Conservation (phyloP, 1,139 yeast species). For the Saccharomyces hybrid region DNA sequence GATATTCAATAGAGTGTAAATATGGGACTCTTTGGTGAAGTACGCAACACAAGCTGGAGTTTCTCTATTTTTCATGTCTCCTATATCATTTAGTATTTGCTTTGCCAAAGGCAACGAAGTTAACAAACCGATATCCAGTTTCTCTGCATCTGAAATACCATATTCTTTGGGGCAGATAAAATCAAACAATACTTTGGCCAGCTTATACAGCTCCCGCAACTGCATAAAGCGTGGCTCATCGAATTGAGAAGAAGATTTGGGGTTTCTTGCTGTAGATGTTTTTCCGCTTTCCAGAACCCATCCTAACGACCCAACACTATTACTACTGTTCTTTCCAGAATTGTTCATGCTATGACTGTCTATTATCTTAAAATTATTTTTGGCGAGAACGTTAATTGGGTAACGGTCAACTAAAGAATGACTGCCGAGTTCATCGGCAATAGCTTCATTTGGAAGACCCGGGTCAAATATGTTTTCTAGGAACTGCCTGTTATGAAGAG, state of each 20-base stretch:
- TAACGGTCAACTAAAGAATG: constrained; percentile 64
- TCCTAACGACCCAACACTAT: constrained; percentile 62
- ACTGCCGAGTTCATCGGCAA: constrained; percentile 51
- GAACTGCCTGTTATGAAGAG: constrained; percentile 87
- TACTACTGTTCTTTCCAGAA: constrained; percentile 24
- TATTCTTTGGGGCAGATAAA: constrained; percentile 98
- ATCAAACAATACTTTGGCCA: constrained; percentile 91
- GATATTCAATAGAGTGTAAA: constrained; percentile 84
- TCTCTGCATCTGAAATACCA: constrained; percentile 93
- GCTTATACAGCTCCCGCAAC: constrained; percentile 77
- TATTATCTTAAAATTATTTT: constrained; percentile 56
- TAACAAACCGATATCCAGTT: constrained; percentile 87
- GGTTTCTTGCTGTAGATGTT: constrained; percentile 32
- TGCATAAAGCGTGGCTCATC: constrained; percentile 75
- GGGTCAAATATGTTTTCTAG: constrained; percentile 76
- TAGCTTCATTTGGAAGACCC: constrained; percentile 42
- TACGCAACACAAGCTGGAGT: constrained; percentile 81
- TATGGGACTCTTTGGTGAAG: constrained; percentile 95
- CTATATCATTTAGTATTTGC: constrained; percentile 75
- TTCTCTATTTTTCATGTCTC: constrained; percentile 68
- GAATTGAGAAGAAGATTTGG: constrained; percentile 50
- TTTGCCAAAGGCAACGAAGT: constrained; percentile 92
- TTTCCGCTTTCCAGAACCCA: constrained; percentile 57
- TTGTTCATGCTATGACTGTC: constrained; percentile 15
- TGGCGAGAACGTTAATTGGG: constrained; percentile 72